phyloP scores from a whole-genome alignment of 2,329 filamentous ascomycete species.

The Ceratocystis smalleyi region DNA sequence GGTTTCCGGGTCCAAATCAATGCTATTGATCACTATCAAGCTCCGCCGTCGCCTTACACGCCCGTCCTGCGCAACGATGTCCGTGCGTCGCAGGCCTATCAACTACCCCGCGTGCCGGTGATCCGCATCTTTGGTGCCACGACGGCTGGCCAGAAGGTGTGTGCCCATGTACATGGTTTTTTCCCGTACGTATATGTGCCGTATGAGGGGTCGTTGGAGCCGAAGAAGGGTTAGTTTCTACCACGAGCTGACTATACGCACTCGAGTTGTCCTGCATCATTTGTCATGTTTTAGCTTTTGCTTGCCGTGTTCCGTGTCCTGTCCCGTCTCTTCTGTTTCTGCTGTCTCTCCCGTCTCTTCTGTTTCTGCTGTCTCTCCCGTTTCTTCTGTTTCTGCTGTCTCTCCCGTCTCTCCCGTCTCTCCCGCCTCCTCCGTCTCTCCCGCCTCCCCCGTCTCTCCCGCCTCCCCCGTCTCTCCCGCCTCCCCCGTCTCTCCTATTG shows the following conservation, averaged over 20 bases:
- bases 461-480: not conserved
- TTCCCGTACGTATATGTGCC: constrained; percentile 93
- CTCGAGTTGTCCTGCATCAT: not conserved
- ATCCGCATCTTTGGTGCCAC: constrained; percentile 85
- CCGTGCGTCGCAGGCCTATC: constrained; percentile 41
- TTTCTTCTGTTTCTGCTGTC: too few species aligned
- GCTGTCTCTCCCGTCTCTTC: not conserved
- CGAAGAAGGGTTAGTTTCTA: constrained; percentile 45
- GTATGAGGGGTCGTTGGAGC: constrained; percentile 54
- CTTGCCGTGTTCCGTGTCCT: not conserved
- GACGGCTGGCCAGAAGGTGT: constrained; percentile 88
- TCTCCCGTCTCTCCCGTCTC: too few species aligned
- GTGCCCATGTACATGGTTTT: constrained; percentile 86
- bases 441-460: too few species aligned
- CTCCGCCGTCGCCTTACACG: constrained; percentile 62
- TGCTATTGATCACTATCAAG: constrained; percentile 89
- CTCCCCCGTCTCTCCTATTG: not conserved
- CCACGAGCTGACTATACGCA: not conserved
- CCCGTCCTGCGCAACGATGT: constrained; percentile 56
- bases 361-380: not conserved
- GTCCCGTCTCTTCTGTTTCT: too few species aligned
- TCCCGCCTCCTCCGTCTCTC: not conserved
- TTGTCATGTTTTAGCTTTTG: not conserved
- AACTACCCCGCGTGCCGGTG: constrained; percentile 62
- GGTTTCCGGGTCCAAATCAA: constrained; percentile 78